Evolutionary conservation across 163 green algal species (phyloP).

Genomic region (Prototheca wickerhamii): DNA sequence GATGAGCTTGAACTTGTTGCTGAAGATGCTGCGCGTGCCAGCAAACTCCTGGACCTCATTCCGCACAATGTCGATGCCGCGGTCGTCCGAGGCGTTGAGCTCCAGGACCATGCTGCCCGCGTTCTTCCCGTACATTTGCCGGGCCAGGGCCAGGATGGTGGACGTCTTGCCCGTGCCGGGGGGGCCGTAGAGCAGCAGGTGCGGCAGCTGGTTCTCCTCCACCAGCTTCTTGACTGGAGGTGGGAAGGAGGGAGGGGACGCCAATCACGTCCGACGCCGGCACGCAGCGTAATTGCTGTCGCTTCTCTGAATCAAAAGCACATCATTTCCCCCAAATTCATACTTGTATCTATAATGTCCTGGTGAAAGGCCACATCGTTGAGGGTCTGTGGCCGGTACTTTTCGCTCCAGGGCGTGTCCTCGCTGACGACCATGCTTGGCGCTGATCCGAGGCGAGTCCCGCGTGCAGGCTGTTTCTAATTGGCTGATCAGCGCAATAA

Average conservation of each 20-base stretch:
- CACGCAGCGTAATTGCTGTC: too few relatives aligned
- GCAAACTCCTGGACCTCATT: conserved; percentile 98
- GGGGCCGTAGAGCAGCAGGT: conserved; percentile 97
- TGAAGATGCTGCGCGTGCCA: conserved; percentile 72
- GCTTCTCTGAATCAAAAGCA: not conserved
- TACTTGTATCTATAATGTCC: conserved; percentile 97
- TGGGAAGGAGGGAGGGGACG: not conserved
- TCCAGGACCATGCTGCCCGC: conserved; percentile 85
- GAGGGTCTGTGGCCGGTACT: conserved; percentile 87
- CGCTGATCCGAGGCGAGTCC: too few relatives aligned
- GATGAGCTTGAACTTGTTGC: conserved; percentile 95
- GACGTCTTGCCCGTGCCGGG: conserved; percentile 97
- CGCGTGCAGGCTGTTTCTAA: too few relatives aligned
- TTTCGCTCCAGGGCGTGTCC: conserved; percentile 85
- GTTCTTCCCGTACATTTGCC: conserved; percentile 77
- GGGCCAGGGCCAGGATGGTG: conserved; percentile 84
- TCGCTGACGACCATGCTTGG: not conserved
- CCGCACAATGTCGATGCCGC: conserved; percentile 87
- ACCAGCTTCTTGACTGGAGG: conserved; percentile 83
- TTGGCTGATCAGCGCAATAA: too few relatives aligned
- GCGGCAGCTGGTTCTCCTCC: conserved; percentile 81
- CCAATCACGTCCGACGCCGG: too few relatives aligned
- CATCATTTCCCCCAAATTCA: not conserved
- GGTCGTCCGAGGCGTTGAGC: conserved; percentile 95
- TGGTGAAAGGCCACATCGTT: conserved; percentile 92